Conservation (phyloP, 139 green algal genomes). For the Coelastrella sp. region DNA sequence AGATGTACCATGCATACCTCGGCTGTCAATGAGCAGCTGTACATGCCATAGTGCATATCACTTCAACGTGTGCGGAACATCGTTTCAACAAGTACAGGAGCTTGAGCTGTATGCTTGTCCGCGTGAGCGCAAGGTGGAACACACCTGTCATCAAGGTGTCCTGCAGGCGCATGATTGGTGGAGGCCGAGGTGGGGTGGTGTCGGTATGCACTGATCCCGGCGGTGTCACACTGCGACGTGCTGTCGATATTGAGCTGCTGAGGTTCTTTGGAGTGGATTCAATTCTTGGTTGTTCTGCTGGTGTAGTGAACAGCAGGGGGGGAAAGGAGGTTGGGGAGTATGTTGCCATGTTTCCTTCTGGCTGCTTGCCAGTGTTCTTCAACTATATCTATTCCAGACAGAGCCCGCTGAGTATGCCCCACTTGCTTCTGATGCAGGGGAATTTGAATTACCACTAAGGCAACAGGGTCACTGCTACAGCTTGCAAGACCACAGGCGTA, state of each 20-base stretch:
- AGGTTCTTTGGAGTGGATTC: background rate
- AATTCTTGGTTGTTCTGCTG: constrained; percentile 37
- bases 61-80: no score
- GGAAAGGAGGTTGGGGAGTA: background rate
- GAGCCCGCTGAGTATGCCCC: no score
- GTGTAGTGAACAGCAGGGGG: constrained; percentile 49
- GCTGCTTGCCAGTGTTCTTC: background rate
- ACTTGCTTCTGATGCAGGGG: background rate
- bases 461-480: no score
- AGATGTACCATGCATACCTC: no score
- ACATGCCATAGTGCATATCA: no score
- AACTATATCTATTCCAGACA: no score
- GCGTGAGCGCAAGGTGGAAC: no score
- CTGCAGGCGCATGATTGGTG: constrained; percentile 52
- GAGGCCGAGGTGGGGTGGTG: constrained; percentile 52
- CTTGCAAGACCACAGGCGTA: no score
- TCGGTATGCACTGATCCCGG: constrained; percentile 54
- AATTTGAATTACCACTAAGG: background rate
- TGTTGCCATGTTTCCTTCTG: background rate
- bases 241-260: constrained; percentile 40
- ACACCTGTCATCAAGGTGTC: constrained; percentile 40
- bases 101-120: no score
- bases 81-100: background rate
- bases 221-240: constrained; percentile 39
- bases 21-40: no score